Percentiles rank a stretch among this genome's conserved stretches.
Conservation (phyloP, 495 filamentous ascomycete species). For the Echria macrotheca region DNA sequence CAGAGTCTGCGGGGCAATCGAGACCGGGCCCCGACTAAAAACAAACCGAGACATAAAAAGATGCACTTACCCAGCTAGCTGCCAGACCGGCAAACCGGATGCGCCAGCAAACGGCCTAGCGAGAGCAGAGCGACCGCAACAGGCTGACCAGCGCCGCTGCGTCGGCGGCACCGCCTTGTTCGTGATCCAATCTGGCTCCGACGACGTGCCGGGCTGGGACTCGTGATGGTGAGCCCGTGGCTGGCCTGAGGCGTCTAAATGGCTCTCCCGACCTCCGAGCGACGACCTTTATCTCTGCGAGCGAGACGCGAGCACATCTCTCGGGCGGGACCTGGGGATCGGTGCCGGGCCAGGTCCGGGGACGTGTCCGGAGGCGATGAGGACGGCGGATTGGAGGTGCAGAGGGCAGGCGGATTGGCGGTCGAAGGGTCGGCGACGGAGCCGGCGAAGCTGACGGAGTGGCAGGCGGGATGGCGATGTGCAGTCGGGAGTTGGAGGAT, state of each 20-base stretch:
- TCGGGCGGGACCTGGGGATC: conserved; percentile 15
- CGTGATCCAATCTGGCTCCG: too few species aligned
- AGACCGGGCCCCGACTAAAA: conserved; percentile 3
- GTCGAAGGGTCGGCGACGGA: not conserved
- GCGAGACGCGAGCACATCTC: conserved; percentile 29
- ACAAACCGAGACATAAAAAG: conserved; percentile 4
- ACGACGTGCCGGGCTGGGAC: too few species aligned
- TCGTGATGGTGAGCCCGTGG: too few species aligned
- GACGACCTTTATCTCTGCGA: conserved; percentile 23
- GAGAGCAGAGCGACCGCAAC: not conserved
- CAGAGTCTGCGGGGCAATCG: conserved; percentile 25
- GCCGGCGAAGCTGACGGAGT: not conserved
- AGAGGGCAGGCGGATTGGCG: not conserved
- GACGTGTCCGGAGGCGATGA: conserved; percentile 15
- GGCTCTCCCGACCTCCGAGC: conserved; percentile 27
- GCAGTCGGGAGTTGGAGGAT: not conserved
- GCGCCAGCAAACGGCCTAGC: not conserved
- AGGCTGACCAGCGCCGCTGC: not conserved
- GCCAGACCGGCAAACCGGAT: not conserved
- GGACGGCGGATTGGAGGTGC: not conserved
- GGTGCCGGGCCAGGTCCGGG: not conserved
- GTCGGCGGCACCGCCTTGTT: too few species aligned
- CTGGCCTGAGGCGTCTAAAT: not conserved
- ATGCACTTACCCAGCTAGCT: not conserved
- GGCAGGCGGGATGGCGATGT: conserved; percentile 5